A percentile compares a stretch with the other conserved stretches of the same genome.
phyloP scores from a whole-genome alignment of 176 grass and related monocot species.

The sorghum (Sorghum bicolor) region DNA sequence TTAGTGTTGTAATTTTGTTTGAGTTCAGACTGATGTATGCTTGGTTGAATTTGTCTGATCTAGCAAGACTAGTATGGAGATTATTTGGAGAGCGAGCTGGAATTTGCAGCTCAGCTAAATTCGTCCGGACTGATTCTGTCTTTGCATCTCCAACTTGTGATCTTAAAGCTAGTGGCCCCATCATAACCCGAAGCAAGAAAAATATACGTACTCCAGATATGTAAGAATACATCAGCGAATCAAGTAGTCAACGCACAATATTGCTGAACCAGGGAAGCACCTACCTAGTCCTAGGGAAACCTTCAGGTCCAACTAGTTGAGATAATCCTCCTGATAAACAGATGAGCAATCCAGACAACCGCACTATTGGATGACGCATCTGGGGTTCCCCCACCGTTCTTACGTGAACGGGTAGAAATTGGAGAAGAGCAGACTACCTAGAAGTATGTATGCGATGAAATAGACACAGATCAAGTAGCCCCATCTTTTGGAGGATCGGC shows the following conservation, averaged over 20 bases:
- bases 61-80: too few relatives aligned
- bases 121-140: not conserved
- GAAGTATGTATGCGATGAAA: slow-evolving; percentile 77
- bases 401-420: slow-evolving; percentile 97
- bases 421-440: slow-evolving; percentile 82
- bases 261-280: not conserved
- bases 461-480: slow-evolving; percentile 64
- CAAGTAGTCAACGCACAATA: not conserved
- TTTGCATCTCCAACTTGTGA: not conserved
- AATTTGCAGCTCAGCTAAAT: too few relatives aligned
- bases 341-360: not conserved
- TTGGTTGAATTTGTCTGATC: too few relatives aligned
- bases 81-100: too few relatives aligned
- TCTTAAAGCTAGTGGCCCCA: not conserved
- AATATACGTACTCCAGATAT: not conserved
- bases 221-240: not conserved
- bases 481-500: slow-evolving; percentile 50
- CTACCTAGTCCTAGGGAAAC: not conserved
- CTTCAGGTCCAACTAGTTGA: not conserved
- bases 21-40: not conserved
- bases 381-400: not conserved
- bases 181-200: not conserved
- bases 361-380: not conserved
- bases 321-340: not conserved
- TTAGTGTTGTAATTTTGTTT: not conserved